These are phyloP conservation scores for Aspergillus ustus DNA, from an alignment of 2,329 filamentous ascomycete species.

Conservation along the genomic window DNA sequence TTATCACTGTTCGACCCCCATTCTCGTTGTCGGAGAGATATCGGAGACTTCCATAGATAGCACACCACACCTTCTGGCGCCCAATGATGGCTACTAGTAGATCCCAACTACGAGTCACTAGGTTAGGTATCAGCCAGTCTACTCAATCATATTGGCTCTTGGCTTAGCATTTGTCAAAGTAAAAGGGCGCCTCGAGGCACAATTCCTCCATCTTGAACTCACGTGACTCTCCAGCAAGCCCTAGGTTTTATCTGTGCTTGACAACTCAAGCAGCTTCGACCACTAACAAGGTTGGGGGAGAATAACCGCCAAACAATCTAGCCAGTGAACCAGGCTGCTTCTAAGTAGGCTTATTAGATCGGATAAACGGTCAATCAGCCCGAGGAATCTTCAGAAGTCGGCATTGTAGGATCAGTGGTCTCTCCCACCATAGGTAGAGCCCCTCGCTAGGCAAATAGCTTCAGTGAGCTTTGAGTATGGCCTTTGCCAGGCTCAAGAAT, in stretches of 20 bases:
- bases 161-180: background rate
- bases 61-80: background rate
- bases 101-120: background rate
- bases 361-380: background rate
- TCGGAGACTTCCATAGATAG: conserved; percentile 15
- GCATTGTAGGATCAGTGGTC: too few relatives aligned
- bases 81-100: background rate
- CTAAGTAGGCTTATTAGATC: background rate
- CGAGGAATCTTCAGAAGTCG: background rate
- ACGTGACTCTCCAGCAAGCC: background rate
- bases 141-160: background rate
- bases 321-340: background rate
- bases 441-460: too few relatives aligned
- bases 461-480: too few relatives aligned
- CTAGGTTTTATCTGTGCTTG: background rate
- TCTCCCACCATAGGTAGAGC: too few relatives aligned
- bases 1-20: conserved; percentile 1
- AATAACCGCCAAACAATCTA: background rate
- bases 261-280: background rate
- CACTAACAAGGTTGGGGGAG: background rate
- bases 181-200: background rate
- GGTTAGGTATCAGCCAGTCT: background rate
- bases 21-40: conserved; percentile 11
- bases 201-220: background rate
- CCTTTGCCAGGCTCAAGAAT: too few relatives aligned